Conservation (phyloP, 306 rosid species). For the Quercus ilex region DNA sequence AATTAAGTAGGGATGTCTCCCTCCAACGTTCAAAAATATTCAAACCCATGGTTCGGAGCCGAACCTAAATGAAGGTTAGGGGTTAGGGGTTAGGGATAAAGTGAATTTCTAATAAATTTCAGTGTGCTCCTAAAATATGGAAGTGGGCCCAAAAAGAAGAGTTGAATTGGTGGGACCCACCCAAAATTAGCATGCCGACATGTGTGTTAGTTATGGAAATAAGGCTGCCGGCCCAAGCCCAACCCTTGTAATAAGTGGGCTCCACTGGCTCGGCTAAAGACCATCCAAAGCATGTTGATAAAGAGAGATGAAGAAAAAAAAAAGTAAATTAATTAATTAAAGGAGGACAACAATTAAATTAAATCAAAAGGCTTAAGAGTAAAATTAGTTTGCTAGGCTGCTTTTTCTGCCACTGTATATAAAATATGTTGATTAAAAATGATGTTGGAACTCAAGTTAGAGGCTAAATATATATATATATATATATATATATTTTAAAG, state of each 20-base stretch:
- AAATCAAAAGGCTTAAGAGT: neutral
- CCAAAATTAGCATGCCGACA: constrained; percentile 34
- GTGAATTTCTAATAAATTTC: constrained; percentile 11
- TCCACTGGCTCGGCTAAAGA: constrained; percentile 23
- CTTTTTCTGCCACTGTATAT: no score
- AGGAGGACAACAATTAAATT: neutral
- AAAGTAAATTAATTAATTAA: neutral
- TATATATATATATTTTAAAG: no score
- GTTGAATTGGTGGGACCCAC: constrained; percentile 24
- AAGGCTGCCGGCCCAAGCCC: constrained; percentile 51
- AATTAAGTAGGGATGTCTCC: constrained; percentile 21
- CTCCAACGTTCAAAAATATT: constrained; percentile 36
- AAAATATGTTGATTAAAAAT: no score
- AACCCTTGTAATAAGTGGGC: constrained; percentile 12
- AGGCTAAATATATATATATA: no score
- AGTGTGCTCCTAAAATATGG: neutral
- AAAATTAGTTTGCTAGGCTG: no score
- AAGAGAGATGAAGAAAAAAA: neutral
- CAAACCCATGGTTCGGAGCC: constrained; percentile 42
- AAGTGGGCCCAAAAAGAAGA: constrained; percentile 5
- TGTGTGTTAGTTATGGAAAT: constrained; percentile 9
- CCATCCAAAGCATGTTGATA: constrained; percentile 4
- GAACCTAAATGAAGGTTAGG: constrained; percentile 37
- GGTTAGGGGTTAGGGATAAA: constrained; percentile 12
- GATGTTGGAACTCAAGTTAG: no score